Percentiles rank a stretch among this genome's conserved stretches.
phyloP scores from a whole-genome alignment of 805 yeast species.

The Suhomyces tanzawaensis region DNA sequence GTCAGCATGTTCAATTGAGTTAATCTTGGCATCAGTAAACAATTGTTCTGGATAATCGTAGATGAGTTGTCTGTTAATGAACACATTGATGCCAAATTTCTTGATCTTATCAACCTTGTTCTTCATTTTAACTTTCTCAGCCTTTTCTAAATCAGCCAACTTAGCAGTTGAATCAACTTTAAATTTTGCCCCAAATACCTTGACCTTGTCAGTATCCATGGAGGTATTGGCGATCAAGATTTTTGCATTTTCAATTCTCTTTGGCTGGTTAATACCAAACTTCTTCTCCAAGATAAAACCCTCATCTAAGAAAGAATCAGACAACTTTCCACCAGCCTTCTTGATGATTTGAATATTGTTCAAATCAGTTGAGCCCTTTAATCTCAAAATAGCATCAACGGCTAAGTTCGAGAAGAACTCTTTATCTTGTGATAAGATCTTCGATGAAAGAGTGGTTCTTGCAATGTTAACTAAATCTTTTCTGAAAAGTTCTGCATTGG shows the following conservation, averaged over 20 bases:
- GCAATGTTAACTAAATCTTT: conserved; percentile 84
- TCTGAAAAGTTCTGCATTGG: conserved; percentile 57
- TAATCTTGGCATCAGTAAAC: conserved; percentile 81
- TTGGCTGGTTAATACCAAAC: conserved; percentile 94
- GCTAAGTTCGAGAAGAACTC: conserved; percentile 86
- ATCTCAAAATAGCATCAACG: conserved; percentile 87
- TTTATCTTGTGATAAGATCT: conserved; percentile 92
- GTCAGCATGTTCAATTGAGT: conserved; percentile 96
- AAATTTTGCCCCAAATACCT: conserved; percentile 96
- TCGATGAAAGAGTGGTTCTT: conserved; percentile 88
- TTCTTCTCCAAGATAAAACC: conserved; percentile 90
- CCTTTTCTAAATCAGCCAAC: conserved; percentile 89
- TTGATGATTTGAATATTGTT: conserved; percentile 92
- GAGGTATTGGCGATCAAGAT: conserved; percentile 94
- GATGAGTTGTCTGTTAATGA: conserved; percentile 93
- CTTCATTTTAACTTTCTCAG: conserved; percentile 93
- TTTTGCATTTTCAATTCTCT: conserved; percentile 74
- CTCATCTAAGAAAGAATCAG: conserved; percentile 92
- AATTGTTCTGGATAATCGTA: conserved; percentile 98
- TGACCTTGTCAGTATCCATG: conserved; percentile 95
- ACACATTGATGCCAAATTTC: conserved; percentile 81
- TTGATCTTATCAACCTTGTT: conserved; percentile 84
- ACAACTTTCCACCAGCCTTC: conserved; percentile 86
- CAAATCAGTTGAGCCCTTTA: conserved; percentile 82
- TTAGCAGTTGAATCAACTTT: conserved; percentile 94